Evolutionary conservation across 805 yeast genomes (phyloP), one percentile per base, ranked within the genome.

Genomic region (Kazachstania kunashirensis): DNA sequence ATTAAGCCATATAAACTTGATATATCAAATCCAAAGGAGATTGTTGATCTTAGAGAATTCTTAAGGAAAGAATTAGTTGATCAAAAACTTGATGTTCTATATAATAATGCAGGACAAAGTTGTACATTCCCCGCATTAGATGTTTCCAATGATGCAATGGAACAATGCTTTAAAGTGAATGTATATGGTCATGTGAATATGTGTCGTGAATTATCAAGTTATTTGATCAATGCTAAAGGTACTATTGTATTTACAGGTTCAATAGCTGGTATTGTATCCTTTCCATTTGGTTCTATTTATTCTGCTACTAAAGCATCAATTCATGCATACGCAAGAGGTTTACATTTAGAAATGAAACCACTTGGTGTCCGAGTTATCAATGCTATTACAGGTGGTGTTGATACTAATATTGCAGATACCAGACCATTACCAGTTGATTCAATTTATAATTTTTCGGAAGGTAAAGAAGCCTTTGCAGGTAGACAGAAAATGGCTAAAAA

Each of bases 51-150:
- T 20, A 69, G 67, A 38, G 49, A 65, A 13, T 58, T 59, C 18
- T 63, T 79, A n/a, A 39, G 46, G 0, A 44, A 48, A 2, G 63
- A 68, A 27, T 40, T 62, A 24, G 63, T 68, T 8, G 72, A 68
- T 25, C 71, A 70, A 1, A 64, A 66, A 34, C 53, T 80, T 38
- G 84, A 81, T 47, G 46, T 78, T 8, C 56, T 82, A 36, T 80
- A 67, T 61, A 82, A 83, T 56, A 83, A 82, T 54, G 94, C 94
- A 1, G 88, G 88, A 13, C 78, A 72, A 46, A 69, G 84, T 15
- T 82, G 88, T 48, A 72, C 83, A 0, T 66, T 75, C 36, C 84
- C 92, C 1, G 84, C 82, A 0, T 44, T 71, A 32, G 92, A 81
- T 56, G 80, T 76, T 3, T 59, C 69, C 3, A 77, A 79, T 51